Conservation (phyloP, 805 yeast species). For the Vanderwaltozyma yarrowii region DNA sequence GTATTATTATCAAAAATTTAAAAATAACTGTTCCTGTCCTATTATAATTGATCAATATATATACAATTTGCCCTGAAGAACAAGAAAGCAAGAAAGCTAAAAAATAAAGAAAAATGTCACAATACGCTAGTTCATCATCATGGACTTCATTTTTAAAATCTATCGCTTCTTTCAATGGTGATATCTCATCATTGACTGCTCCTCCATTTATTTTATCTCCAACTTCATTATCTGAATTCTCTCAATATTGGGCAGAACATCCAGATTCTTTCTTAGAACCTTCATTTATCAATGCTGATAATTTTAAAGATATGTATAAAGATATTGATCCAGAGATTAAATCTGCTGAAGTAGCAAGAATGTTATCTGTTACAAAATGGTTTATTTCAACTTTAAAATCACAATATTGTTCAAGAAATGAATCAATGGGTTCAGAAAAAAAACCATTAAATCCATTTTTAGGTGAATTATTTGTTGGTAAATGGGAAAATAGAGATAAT, state of each 20-base stretch:
- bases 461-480: conserved; percentile 87
- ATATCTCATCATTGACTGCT: conserved; percentile 86
- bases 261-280: conserved; percentile 78
- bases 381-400: conserved; percentile 82
- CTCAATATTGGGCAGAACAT: conserved; percentile 94
- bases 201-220: conserved; percentile 96
- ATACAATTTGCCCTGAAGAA: no score
- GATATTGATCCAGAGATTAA: conserved; percentile 26
- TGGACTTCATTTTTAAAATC: conserved; percentile 92
- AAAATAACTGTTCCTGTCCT: no score
- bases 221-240: conserved; percentile 79
- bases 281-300: conserved; percentile 28
- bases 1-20: no score
- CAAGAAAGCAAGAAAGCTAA: neutral
- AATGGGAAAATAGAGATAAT: conserved; percentile 55
- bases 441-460: conserved; percentile 92
- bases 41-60: no score
- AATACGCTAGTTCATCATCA: conserved; percentile 37
- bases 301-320: conserved; percentile 10
- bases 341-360: conserved; percentile 38
- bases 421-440: conserved; percentile 84
- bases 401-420: conserved; percentile 87
- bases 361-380: conserved; percentile 79
- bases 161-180: conserved; percentile 89
- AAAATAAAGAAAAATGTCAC: conserved; percentile 18